Evolutionary conservation across 2,329 filamentous ascomycete genomes (phyloP), one percentile per base, ranked within the genome.

Genomic region (Phaeosphaeriaceae sp.): DNA sequence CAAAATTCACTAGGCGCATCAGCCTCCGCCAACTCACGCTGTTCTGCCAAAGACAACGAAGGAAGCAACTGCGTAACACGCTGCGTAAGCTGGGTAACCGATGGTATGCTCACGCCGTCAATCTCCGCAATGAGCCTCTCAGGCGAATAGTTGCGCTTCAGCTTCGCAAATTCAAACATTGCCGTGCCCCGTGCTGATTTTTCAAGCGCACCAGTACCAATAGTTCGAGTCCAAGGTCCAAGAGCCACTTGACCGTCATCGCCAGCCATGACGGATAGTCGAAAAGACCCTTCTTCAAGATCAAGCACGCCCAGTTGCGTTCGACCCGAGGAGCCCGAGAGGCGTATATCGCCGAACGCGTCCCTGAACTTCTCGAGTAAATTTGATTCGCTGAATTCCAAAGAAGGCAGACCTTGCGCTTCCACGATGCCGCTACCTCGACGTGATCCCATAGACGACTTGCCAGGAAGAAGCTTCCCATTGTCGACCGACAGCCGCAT

Each of bases 341-440:
- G 63, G 9, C 75, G 76, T 22, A 75, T 63, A 25, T 46, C 45
- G 15, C 79, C 79, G 21, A 82, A 64, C 19, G 77, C 80, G 42
- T 81, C 79, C 31, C 80, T 79, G 27, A 83, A 62, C 65, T 78
- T 81, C 42, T 79, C 77, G 52, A 82, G 74, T 47, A 83, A 67
- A 61, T 83, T 76, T 65, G 79, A 78, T 7, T 74, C 74, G 57
- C 81, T 83, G 70, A 83, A 83, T 58, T 82, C 79, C 58, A 84
- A 73, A 7, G 79, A 81, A 15, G 81, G 81, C 27, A 84, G 71
- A 15, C 78, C 74, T 53, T 77, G 73, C 42, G 73, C 74, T 45
- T 70, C 64, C 24, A 60, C 65, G 9, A 72, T 54, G 22, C 47
- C 67, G 46, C 66, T 68, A 50, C 51, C 60, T 10, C 55, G 64